These are phyloP conservation scores for Roridomyces roridus DNA, from an alignment of 768 basidiomycete species.

Conservation along the genomic window DNA sequence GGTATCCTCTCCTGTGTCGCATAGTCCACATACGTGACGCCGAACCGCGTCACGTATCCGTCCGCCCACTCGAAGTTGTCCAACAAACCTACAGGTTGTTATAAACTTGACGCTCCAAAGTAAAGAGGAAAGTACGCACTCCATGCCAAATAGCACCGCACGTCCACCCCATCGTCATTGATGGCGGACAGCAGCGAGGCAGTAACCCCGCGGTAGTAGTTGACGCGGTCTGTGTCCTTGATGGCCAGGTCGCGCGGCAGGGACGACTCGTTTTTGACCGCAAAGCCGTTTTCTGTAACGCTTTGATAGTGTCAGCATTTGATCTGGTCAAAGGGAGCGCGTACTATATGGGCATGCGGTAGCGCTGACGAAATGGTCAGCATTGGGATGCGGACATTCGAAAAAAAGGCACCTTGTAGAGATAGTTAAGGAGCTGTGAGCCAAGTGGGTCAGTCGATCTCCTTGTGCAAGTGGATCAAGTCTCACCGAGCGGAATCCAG, in stretches of 20 bases:
- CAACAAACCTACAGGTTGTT: constrained; percentile 52
- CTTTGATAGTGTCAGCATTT: constrained; percentile 31
- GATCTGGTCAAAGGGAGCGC: no score
- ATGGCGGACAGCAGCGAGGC: constrained; percentile 61
- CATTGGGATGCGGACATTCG: not conserved
- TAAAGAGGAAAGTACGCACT: constrained; percentile 47
- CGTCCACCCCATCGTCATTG: constrained; percentile 65
- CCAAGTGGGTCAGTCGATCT: constrained; percentile 1
- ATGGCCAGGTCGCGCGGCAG: constrained; percentile 60
- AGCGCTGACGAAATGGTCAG: constrained; percentile 4
- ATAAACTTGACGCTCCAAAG: constrained; percentile 33
- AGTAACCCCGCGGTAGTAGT: constrained; percentile 69
- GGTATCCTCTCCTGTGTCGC: constrained; percentile 69
- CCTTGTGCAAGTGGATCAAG: not conserved
- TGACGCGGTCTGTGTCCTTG: constrained; percentile 65
- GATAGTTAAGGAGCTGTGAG: constrained; percentile 64
- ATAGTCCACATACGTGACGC: constrained; percentile 76
- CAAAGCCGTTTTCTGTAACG: constrained; percentile 79
- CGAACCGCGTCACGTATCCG: constrained; percentile 71
- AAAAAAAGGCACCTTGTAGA: constrained; percentile 57
- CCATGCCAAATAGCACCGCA: constrained; percentile 72
- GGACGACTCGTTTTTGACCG: constrained; percentile 66
- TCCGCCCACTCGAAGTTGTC: constrained; percentile 83
- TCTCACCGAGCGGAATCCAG: constrained; percentile 67
- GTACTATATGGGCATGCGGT: constrained; percentile 58